phyloP scores from a whole-genome alignment of 305 asterid species.

The Withania somnifera region DNA sequence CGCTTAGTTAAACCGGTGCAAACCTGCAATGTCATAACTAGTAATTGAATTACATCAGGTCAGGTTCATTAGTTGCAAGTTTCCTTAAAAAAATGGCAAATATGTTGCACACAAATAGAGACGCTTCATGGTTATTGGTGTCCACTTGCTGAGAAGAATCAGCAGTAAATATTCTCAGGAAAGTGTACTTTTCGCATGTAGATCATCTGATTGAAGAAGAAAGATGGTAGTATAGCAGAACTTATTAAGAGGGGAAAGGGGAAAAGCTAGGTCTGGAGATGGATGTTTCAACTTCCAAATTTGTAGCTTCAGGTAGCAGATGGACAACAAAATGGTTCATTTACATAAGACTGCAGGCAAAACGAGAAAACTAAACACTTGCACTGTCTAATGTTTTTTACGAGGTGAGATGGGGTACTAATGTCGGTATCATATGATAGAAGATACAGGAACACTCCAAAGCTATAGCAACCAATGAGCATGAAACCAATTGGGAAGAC shows the following conservation, averaged over 20 bases:
- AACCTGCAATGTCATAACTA: background rate
- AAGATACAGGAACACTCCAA: background rate
- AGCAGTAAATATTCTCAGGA: background rate
- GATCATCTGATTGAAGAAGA: background rate
- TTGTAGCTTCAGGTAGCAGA: background rate
- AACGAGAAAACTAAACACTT: background rate
- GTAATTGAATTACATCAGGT: background rate
- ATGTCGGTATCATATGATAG: no score
- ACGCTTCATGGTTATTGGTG: background rate
- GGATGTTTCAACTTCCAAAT: background rate
- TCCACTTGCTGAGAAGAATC: background rate
- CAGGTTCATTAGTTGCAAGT: background rate
- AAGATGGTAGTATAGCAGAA: background rate
- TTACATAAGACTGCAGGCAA: background rate
- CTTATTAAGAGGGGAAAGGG: background rate
- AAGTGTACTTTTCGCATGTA: background rate
- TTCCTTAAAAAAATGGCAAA: background rate
- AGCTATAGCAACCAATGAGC: background rate
- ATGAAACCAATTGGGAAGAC: background rate
- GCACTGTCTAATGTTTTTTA: background rate
- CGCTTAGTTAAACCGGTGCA: background rate
- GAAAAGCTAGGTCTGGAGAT: background rate
- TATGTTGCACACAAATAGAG: background rate
- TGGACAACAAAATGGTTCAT: background rate
- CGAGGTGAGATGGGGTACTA: background rate